These are phyloP conservation scores for Pterocarpus santalinus DNA, from an alignment of 306 rosid species.

Conservation along the genomic window DNA sequence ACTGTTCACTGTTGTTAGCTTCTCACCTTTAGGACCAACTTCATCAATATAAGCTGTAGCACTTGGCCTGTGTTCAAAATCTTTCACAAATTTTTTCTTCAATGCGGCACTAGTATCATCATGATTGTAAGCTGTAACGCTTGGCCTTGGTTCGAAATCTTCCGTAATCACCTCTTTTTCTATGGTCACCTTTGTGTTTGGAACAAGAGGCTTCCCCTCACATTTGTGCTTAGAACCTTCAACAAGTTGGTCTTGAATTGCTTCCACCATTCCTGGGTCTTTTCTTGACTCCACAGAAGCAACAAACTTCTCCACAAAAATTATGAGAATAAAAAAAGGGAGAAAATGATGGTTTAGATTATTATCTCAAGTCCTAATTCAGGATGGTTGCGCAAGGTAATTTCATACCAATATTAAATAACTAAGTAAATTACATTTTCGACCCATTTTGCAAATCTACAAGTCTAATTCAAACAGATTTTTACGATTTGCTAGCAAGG, in stretches of 20 bases:
- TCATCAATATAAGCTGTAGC: not conserved
- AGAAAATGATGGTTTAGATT: not conserved
- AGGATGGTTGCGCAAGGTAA: not conserved
- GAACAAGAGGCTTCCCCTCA: not conserved
- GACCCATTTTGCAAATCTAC: no score
- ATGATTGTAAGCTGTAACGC: not conserved
- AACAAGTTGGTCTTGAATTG: not conserved
- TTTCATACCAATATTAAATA: no score
- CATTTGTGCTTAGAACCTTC: not conserved
- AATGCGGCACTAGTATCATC: not conserved
- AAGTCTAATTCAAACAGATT: no score
- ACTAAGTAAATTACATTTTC: not conserved
- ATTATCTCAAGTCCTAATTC: not conserved
- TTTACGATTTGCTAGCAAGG: no score
- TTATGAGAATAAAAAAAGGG: not conserved
- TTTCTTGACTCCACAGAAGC: conserved; percentile 37
- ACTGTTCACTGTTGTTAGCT: no score
- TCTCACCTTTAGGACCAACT: no score
- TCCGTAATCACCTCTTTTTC: not conserved
- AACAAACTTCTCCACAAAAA: conserved; percentile 37
- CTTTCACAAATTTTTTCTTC: not conserved
- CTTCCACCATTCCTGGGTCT: not conserved
- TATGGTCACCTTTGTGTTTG: not conserved
- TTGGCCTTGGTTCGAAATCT: conserved; percentile 1
- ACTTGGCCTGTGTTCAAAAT: not conserved